Evolutionary conservation across 495 filamentous ascomycete genomes (phyloP).

Genomic region (Aspergillus olivimuriae): DNA sequence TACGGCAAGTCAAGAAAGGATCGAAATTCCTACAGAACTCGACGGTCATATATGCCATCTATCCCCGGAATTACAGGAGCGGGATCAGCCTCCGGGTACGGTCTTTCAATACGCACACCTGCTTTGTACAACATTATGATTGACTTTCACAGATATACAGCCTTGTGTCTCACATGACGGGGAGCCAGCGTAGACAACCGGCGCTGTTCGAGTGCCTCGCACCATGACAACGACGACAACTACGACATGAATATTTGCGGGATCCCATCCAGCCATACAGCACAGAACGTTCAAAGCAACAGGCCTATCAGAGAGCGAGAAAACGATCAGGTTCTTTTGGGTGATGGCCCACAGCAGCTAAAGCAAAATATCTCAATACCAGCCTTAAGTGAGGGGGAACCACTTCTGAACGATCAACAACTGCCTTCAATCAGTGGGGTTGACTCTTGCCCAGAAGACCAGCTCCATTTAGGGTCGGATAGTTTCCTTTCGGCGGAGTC

Average conservation of each 20-base stretch:
- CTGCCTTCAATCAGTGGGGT: neutral
- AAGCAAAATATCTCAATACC: neutral
- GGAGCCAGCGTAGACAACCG: neutral
- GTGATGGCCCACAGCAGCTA: neutral
- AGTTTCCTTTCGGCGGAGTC: neutral
- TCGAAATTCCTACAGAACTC: no score
- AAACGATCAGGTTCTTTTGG: neutral
- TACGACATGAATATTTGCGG: constrained; percentile 1
- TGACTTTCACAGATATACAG: constrained; percentile 1
- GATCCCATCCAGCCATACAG: neutral
- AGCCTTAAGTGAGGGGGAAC: neutral
- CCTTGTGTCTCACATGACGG: neutral
- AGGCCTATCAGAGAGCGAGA: neutral
- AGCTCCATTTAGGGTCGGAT: neutral
- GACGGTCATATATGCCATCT: no score
- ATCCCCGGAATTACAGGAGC: no score
- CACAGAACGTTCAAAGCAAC: neutral
- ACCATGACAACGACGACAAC: neutral
- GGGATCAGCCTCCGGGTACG: no score
- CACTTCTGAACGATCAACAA: neutral
- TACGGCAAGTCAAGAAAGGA: no score
- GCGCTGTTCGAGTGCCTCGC: neutral
- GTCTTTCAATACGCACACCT: constrained; percentile 1
- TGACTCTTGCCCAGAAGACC: neutral
- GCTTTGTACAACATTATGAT: constrained; percentile 1